phyloP scores from a whole-genome alignment of 2,329 filamentous ascomycete genomes.

The Domatiomyces catenatus region DNA sequence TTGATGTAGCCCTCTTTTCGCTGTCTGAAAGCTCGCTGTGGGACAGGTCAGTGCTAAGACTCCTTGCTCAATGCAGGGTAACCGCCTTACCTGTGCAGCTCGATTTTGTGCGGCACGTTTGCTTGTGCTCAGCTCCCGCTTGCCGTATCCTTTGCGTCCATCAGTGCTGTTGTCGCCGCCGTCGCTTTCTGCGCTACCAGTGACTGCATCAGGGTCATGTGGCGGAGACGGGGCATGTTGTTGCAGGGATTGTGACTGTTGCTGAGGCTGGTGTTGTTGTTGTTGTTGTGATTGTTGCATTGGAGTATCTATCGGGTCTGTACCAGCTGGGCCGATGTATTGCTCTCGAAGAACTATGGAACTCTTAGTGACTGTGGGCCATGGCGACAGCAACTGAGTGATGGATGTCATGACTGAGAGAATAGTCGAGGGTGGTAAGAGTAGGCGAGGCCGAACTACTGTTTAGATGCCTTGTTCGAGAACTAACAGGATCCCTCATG shows the following conservation, averaged over 20 bases:
- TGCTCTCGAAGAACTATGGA: conserved; percentile 18
- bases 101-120: conserved; percentile 95
- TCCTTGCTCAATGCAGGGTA: background rate
- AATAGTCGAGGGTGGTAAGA: conserved; percentile 2
- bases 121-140: conserved; percentile 82
- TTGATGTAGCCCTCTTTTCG: conserved; percentile 98
- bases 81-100: conserved; percentile 71
- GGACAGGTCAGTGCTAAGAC: conserved; percentile 8
- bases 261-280: background rate
- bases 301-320: conserved; percentile 9
- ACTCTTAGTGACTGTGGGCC: conserved; percentile 15
- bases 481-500: background rate
- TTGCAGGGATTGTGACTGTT: background rate
- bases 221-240: conserved; percentile 6
- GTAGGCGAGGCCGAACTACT: background rate
- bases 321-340: conserved; percentile 12
- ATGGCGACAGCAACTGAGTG: conserved; percentile 17
- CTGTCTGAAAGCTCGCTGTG: conserved; percentile 84
- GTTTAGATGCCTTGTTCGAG: background rate
- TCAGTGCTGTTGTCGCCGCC: conserved; percentile 33
- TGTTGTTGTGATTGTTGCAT: conserved; percentile 7
- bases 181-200: conserved; percentile 27
- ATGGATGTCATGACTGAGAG: conserved; percentile 17
- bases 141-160: conserved; percentile 54
- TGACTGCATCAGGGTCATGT: conserved; percentile 8